Percentiles rank a stretch among this genome's conserved stretches.
Evolutionary conservation across 345 rosid genomes (phyloP).

Genomic region (Mallotus nudiflorus): DNA sequence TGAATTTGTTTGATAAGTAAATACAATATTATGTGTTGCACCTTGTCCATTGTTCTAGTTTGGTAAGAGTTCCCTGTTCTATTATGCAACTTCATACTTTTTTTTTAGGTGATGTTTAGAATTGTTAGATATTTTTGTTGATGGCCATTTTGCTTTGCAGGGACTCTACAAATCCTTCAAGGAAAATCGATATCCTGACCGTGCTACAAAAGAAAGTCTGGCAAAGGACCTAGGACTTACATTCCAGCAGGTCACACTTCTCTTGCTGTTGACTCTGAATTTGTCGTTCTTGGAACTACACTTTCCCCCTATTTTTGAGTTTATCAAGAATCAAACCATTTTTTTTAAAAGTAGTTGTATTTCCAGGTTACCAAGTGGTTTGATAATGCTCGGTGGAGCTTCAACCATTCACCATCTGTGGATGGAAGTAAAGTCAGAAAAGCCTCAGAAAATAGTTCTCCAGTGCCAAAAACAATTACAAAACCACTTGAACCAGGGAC

Average conservation of each 20-base stretch:
- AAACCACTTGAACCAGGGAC: background rate
- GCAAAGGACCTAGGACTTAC: conserved; percentile 66
- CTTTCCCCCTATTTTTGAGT: background rate
- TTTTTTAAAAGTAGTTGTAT: background rate
- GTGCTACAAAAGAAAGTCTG: conserved; percentile 53
- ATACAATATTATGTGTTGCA: background rate
- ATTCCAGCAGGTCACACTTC: conserved; percentile 51
- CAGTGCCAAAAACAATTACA: conserved; percentile 11
- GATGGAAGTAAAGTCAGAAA: conserved; percentile 19
- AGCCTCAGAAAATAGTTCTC: conserved; percentile 28
- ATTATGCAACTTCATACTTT: background rate
- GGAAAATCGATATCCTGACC: conserved; percentile 73
- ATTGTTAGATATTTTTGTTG: background rate
- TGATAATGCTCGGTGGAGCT: conserved; percentile 72
- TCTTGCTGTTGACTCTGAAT: conserved; percentile 5
- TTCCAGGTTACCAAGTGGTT: conserved; percentile 85
- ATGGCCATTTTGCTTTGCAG: conserved; percentile 42
- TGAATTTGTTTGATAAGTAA: background rate
- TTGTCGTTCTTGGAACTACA: background rate
- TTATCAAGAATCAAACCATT: background rate
- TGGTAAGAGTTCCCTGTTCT: background rate
- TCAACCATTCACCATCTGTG: conserved; percentile 39
- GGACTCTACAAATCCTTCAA: conserved; percentile 51
- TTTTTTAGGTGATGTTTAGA: background rate
- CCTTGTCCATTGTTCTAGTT: background rate